phyloP scores from a whole-genome alignment of 441 rosid genomes.

The Kokia cookei region DNA sequence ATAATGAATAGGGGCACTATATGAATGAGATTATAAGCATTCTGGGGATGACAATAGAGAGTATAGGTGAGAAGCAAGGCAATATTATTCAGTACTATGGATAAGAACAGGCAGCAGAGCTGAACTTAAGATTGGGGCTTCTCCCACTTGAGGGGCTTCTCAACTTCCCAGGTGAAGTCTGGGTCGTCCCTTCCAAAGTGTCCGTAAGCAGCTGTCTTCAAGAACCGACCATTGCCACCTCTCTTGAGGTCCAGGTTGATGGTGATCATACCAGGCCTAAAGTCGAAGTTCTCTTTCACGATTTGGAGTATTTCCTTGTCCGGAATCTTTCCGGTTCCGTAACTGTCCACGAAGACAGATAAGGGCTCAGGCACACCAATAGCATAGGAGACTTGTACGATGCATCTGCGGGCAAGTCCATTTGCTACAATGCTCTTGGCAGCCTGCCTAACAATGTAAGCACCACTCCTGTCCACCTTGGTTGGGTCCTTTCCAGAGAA shows the following conservation, averaged over 20 bases:
- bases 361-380: slow-evolving; percentile 77
- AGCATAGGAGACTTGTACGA: slow-evolving; percentile 73
- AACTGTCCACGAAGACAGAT: slow-evolving; percentile 59
- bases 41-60: background rate
- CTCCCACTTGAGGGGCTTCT: slow-evolving; percentile 50
- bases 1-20: slow-evolving; percentile 17
- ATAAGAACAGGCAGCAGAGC: slow-evolving; percentile 9
- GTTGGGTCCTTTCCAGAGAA: slow-evolving; percentile 71
- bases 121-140: slow-evolving; percentile 29
- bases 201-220: slow-evolving; percentile 45
- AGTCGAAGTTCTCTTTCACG: slow-evolving; percentile 50
- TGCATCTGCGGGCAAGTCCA: slow-evolving; percentile 71
- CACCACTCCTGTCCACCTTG: slow-evolving; percentile 68
- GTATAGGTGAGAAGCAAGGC: slow-evolving; percentile 12
- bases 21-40: slow-evolving; percentile 17
- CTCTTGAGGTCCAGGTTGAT: slow-evolving; percentile 43
- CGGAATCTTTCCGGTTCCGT: slow-evolving; percentile 68
- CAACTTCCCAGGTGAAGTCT: slow-evolving; percentile 47
- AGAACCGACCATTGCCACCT: slow-evolving; percentile 35
- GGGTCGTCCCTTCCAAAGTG: slow-evolving; percentile 47
- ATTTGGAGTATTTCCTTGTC: slow-evolving; percentile 72
- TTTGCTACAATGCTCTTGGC: slow-evolving; percentile 74
- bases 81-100: slow-evolving; percentile 18
- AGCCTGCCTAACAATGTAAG: slow-evolving; percentile 65
- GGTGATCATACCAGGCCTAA: slow-evolving; percentile 47